Evolutionary conservation across 257 asterid genomes (phyloP), one percentile per base, ranked within the genome.

Genomic region (Euphrasia confusa): DNA sequence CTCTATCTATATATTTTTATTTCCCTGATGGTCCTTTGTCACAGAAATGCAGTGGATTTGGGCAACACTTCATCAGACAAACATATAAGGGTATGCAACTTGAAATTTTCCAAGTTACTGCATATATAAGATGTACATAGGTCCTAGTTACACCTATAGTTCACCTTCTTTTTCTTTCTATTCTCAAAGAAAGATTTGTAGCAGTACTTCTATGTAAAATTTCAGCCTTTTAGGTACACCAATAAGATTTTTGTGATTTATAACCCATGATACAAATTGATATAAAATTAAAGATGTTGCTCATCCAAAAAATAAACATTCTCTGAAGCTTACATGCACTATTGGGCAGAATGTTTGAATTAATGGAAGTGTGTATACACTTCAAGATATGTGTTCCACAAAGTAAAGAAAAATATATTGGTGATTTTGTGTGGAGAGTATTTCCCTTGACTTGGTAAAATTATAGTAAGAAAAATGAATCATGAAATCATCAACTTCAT

Each of bases 21-120:
- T 61, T 27, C 62, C 49, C 10, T 64, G 49, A 52, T 72, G 65
- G 61, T 69, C 61, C 68, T 70, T 66, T 54, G 61, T 77, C 68
- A 61, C 66, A 80, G 88, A 78, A 65, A 61, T 54, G 74, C 83
- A 67, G 68, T 45, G 62, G 77, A 62, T 75, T 48, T 45, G 72
- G 80, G 78, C 37, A 52, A 75, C 67, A 68, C 6, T 67, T 75
- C 82, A 47, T 78, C 85, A 61, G 72, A 81, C 61, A 78, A 73
- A 73, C 65, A 68, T 53, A 74, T 70, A 56, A 76, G 59, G 84
- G 97, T 87, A 81, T 45, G 87, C 65, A 61, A 73, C 45, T 17
- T 21, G 12, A 54, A 54, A 45, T 53, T 32, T 11, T 58, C 4
- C 24, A 21, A 21, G 24, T 21, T 21, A 21, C 24, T 21, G 24